Evolutionary conservation across 306 rosid species (phyloP).

Genomic region (Trifolium dubium): DNA sequence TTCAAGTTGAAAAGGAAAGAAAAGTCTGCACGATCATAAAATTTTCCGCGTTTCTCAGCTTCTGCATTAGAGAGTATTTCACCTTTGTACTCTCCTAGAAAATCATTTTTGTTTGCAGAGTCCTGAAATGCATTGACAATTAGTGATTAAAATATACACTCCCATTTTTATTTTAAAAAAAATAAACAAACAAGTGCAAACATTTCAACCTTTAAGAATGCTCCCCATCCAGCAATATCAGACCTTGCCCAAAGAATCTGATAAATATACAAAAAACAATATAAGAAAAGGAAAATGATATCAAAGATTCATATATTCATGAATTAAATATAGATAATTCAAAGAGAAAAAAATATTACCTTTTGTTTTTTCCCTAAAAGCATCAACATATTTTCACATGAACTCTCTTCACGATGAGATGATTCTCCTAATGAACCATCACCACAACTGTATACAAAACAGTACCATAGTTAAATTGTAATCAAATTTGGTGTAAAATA

Average conservation of each 20-base stretch:
- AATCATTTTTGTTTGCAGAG: constrained; percentile 74
- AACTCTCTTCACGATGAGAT: constrained; percentile 70
- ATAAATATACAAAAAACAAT: constrained; percentile 31
- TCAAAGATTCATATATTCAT: constrained; percentile 19
- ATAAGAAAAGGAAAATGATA: constrained; percentile 31
- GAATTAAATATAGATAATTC: constrained; percentile 12
- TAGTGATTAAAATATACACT: constrained; percentile 31
- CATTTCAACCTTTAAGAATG: constrained; percentile 74
- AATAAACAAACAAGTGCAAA: neutral
- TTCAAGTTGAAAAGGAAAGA: constrained; percentile 89
- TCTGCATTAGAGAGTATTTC: constrained; percentile 73
- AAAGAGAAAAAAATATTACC: constrained; percentile 51
- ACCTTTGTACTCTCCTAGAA: constrained; percentile 88
- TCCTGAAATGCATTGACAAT: constrained; percentile 61
- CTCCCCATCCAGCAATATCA: constrained; percentile 94
- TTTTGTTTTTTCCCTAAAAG: constrained; percentile 78
- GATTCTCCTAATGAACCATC: constrained; percentile 83
- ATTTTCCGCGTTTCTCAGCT: constrained; percentile 84
- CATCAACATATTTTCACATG: constrained; percentile 87
- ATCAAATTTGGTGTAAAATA: too few species aligned
- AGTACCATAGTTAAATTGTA: constrained; percentile 10
- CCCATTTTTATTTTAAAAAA: neutral
- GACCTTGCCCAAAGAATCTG: constrained; percentile 86
- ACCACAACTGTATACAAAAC: constrained; percentile 68
- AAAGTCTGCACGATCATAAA: constrained; percentile 70